A percentile compares a stretch with the other conserved stretches of the same genome.
Conservation (phyloP, 768 basidiomycete genomes). For the Pleurotus tuoliensis region DNA sequence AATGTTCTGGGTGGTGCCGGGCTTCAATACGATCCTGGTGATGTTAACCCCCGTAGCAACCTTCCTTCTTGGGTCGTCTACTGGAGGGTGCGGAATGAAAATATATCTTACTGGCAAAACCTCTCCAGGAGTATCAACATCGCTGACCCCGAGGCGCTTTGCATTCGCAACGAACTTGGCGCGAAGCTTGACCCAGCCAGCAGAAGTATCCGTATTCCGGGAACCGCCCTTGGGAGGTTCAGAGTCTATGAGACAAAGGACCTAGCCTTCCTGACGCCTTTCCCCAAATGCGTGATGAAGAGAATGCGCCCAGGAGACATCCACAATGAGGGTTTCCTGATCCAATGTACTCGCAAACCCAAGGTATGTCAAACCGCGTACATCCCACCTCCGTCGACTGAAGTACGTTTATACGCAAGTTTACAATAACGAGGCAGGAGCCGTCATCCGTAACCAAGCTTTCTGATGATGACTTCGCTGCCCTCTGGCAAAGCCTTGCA, state of each 20-base stretch:
- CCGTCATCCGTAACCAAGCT: background rate
- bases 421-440: too few species aligned
- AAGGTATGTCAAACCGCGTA: too few species aligned
- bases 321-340: too few species aligned
- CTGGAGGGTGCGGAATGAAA: background rate
- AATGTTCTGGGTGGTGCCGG: background rate
- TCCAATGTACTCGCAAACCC: too few species aligned
- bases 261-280: background rate
- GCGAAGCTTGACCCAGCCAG: background rate
- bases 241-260: background rate
- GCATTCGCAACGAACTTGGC: background rate
- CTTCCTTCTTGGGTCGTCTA: background rate
- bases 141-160: background rate
- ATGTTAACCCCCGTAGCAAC: background rate
- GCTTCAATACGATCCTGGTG: too few species aligned
- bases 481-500: background rate
- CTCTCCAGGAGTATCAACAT: background rate
- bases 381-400: too few species aligned
- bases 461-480: background rate
- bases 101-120: background rate
- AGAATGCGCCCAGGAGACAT: background rate
- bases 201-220: background rate
- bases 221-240: background rate
- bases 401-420: too few species aligned
- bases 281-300: background rate